Base-by-base conservation (phyloP, 1,139 yeast species). In the Magnusiomyces sp. region DNA sequence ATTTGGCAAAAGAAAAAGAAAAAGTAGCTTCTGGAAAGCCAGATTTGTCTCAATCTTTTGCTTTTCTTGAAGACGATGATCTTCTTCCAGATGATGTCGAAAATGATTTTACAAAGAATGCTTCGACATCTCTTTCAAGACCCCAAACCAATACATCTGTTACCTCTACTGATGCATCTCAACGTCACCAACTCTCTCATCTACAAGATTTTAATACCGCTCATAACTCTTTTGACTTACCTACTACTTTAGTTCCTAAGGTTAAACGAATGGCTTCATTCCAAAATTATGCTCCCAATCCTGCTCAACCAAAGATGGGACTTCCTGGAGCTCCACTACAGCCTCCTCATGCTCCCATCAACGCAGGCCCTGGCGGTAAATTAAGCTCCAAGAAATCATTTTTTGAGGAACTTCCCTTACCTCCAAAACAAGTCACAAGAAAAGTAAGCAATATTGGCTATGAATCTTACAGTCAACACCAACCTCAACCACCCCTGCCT, bases 201-300 rank as follows among this genome's bases (percentile, higher is more conserved):
- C 48, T 55, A 11, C 52, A 53, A 27, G 52, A 57, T 37, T 54
- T 51, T 32, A 31, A 52, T 23, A 43, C 58, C 5, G 49, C 56
- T 2, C 53, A 53, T 11, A 60, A 60, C 46, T 63, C 64, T 11
- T 87, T 85, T 61, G 95, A 87, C 62, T 80, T 87, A 58, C 95
- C 95, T 1, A 69, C 75, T 39, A 81, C 74, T 49, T 66, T 86
- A 47, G 69, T 85, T 29, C 47, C 53, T 2, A 46, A 55, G 19
- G 54, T 59, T 40, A 45, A 55, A 9, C 52, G 43, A 23, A 46
- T 50, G 45, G 19, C 46, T 10, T 29, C 40, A 34, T 23, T 51
- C 37, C 17, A 46, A 20, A 13, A 40, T 49, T 17, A 43, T 52
- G 2, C 29, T 23, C 41, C 52, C 6, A 43, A 50, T 13, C 49